Evolutionary conservation across 2,329 filamentous ascomycete genomes (phyloP).

Genomic region (Escovopsis sp.): DNA sequence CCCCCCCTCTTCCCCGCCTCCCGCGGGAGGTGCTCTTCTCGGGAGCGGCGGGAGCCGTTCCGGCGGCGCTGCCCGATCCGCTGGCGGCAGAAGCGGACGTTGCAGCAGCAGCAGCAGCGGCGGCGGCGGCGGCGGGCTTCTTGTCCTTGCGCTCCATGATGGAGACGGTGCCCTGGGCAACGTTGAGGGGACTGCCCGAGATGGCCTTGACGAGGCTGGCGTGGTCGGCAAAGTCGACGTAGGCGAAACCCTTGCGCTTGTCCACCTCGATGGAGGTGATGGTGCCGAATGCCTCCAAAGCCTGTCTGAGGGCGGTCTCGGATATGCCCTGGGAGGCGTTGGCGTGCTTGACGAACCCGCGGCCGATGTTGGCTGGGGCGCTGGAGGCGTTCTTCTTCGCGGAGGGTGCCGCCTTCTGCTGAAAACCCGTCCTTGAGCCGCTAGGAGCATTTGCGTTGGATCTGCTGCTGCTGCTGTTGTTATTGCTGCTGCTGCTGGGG

Average conservation of each 20-base stretch:
- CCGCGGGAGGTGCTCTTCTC: slow-evolving; percentile 18
- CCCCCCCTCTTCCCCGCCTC: slow-evolving; percentile 19
- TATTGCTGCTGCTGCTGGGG: background rate
- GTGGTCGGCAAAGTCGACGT: slow-evolving; percentile 71
- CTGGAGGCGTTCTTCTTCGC: slow-evolving; percentile 19
- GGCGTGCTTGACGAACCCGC: slow-evolving; percentile 67
- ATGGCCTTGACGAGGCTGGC: slow-evolving; percentile 64
- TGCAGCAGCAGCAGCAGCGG: slow-evolving; percentile 7
- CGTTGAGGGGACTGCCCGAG: slow-evolving; percentile 62
- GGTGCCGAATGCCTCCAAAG: slow-evolving; percentile 58
- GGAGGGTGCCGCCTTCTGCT: slow-evolving; percentile 9
- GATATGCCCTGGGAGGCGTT: slow-evolving; percentile 88
- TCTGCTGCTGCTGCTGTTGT: slow-evolving; percentile 1
- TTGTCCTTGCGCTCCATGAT: slow-evolving; percentile 69
- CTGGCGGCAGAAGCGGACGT: slow-evolving; percentile 8
- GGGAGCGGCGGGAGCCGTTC: slow-evolving; percentile 1
- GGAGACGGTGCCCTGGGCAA: slow-evolving; percentile 76
- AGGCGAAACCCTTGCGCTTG: slow-evolving; percentile 86
- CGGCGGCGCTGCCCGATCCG: background rate
- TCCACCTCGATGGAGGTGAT: slow-evolving; percentile 80
- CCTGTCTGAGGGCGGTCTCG: slow-evolving; percentile 60
- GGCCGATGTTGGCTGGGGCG: slow-evolving; percentile 33
- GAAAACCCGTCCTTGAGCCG: slow-evolving; percentile 9
- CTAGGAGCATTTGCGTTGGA: slow-evolving; percentile 4
- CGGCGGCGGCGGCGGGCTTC: slow-evolving; percentile 17